phyloP scores from a whole-genome alignment of 805 yeast species.

The Diddensiella caesifluorescens region DNA sequence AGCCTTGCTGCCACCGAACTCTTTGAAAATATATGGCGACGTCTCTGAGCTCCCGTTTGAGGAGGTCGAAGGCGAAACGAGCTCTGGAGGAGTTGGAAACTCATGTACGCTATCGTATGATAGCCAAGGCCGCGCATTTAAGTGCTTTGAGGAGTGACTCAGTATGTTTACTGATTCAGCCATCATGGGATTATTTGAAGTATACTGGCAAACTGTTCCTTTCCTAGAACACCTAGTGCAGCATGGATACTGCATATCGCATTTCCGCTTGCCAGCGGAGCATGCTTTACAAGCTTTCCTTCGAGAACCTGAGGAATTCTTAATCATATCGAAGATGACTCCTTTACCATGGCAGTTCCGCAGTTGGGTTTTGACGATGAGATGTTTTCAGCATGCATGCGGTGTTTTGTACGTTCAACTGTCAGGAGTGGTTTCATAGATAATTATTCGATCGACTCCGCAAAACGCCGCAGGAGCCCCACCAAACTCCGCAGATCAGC shows the following conservation, averaged over 20 bases:
- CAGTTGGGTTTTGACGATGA: too few species aligned
- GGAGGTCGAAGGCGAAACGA: slow-evolving; percentile 1
- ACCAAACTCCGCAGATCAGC: too few species aligned
- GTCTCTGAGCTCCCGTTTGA: not conserved
- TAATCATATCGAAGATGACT: not conserved
- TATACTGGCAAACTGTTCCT: slow-evolving; percentile 15
- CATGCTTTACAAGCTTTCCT: slow-evolving; percentile 19
- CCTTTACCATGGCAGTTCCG: not conserved
- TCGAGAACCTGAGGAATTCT: slow-evolving; percentile 6
- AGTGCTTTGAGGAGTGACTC: not conserved
- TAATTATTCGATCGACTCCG: not conserved
- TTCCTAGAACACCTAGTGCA: slow-evolving; percentile 23
- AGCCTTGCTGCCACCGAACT: too few species aligned
- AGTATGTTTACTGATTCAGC: not conserved
- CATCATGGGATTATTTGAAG: slow-evolving; percentile 11
- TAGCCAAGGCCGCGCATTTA: too few species aligned
- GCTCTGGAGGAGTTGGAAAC: not conserved
- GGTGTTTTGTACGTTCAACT: not conserved
- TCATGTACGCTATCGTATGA: too few species aligned
- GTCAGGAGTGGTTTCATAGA: not conserved
- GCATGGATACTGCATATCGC: slow-evolving; percentile 22
- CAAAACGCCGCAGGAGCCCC: too few species aligned
- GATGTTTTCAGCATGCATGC: not conserved
- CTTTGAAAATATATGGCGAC: not conserved
- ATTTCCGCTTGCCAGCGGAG: slow-evolving; percentile 20